phyloP scores from a whole-genome alignment of 352 stramenopile species.

The Phytophthora litchii region DNA sequence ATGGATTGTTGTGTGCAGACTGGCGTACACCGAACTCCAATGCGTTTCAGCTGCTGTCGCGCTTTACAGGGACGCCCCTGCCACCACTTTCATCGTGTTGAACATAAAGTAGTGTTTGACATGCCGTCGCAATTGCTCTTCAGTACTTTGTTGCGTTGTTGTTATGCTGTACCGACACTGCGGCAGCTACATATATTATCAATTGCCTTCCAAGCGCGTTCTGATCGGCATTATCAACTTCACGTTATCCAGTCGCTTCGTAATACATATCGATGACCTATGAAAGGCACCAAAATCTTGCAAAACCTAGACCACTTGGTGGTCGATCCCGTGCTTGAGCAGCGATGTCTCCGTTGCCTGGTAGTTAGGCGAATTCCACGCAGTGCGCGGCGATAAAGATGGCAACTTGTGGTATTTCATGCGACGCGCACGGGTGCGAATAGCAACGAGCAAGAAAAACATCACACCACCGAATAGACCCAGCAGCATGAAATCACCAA shows the following conservation, averaged over 20 bases:
- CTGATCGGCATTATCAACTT: too few species aligned
- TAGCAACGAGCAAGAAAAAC: constrained; percentile 23
- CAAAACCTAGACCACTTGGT: constrained; percentile 28
- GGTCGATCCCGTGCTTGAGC: constrained; percentile 18
- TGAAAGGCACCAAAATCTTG: constrained; percentile 12
- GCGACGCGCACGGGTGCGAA: constrained; percentile 20
- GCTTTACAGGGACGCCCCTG: constrained; percentile 44
- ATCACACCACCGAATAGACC: constrained; percentile 22
- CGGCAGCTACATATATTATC: constrained; percentile 10
- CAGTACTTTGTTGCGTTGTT: too few species aligned
- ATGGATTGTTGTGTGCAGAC: constrained; percentile 60
- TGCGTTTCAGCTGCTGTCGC: constrained; percentile 53
- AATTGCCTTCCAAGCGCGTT: background rate
- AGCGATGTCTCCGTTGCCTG: constrained; percentile 21
- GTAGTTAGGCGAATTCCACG: constrained; percentile 8
- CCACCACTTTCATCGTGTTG: constrained; percentile 5
- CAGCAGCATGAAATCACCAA: constrained; percentile 16
- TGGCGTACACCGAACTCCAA: constrained; percentile 55
- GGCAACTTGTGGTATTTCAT: constrained; percentile 32
- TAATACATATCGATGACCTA: constrained; percentile 22
- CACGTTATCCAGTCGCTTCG: background rate
- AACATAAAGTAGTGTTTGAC: background rate
- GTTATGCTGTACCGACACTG: too few species aligned
- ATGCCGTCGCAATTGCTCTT: background rate
- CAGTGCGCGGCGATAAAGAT: constrained; percentile 1